Percentiles rank a stretch among this genome's conserved stretches.
These are phyloP conservation scores for Amanita jacksonii DNA, from an alignment of 768 basidiomycete species.

Conservation along the genomic window DNA sequence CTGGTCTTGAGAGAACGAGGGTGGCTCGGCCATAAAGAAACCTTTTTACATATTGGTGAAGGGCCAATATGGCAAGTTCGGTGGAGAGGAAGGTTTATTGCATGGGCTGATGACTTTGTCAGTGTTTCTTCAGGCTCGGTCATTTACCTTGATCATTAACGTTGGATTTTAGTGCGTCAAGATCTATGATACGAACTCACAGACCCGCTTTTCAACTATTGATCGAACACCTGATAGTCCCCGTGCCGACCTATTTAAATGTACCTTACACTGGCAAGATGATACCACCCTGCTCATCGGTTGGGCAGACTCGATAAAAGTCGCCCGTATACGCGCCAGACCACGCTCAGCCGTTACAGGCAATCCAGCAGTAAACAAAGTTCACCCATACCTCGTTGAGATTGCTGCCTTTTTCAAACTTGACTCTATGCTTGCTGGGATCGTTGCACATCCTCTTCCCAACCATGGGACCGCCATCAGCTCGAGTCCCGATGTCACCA, in stretches of 20 bases:
- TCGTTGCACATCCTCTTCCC: conserved; percentile 62
- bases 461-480: neutral
- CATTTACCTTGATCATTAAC: neutral
- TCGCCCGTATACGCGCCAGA: conserved; percentile 68
- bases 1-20: conserved; percentile 89
- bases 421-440: conserved; percentile 92
- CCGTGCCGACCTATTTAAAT: conserved; percentile 91
- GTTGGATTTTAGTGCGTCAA: conserved; percentile 77
- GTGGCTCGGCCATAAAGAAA: conserved; percentile 94
- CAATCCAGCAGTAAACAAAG: conserved; percentile 31
- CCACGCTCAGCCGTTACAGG: conserved; percentile 33
- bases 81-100: conserved; percentile 82
- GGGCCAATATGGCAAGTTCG: conserved; percentile 91
- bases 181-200: conserved; percentile 77
- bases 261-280: conserved; percentile 87
- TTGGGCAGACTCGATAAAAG: conserved; percentile 92
- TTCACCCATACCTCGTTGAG: conserved; percentile 65
- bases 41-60: conserved; percentile 70
- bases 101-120: conserved; percentile 93
- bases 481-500: conserved; percentile 7
- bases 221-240: conserved; percentile 78
- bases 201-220: conserved; percentile 75
- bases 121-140: neutral
- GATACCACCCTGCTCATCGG: conserved; percentile 83
- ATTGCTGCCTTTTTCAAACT: conserved; percentile 88